These are phyloP conservation scores for Aureobasidium sp. DNA, from an alignment of 2,329 filamentous ascomycete genomes.

Conservation along the genomic window DNA sequence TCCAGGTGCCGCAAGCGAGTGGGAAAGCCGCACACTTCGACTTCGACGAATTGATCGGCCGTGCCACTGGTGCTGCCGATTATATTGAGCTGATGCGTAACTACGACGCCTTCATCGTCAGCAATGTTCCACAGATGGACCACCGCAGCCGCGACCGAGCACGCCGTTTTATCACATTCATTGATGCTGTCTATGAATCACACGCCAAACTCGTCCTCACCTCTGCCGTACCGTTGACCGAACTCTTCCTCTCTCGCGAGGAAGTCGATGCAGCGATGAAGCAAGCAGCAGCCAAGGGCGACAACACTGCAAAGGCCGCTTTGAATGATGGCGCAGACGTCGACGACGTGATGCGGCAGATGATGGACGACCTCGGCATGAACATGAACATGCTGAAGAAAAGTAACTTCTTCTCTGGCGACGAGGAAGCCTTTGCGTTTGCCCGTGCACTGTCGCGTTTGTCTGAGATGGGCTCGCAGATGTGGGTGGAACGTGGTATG, in stretches of 20 bases:
- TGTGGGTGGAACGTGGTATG: conserved; percentile 82
- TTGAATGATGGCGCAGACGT: conserved; percentile 38
- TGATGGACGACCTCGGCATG: conserved; percentile 82
- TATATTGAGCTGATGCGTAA: conserved; percentile 85
- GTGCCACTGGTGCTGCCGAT: conserved; percentile 86
- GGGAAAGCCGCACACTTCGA: conserved; percentile 85
- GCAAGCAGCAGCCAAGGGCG: conserved; percentile 22
- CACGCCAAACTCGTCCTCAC: conserved; percentile 94
- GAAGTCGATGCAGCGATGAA: conserved; percentile 41
- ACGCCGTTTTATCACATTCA: conserved; percentile 90
- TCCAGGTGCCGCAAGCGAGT: conserved; percentile 78
- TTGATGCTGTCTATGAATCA: conserved; percentile 89
- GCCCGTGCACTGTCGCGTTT: conserved; percentile 76
- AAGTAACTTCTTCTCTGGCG: conserved; percentile 80
- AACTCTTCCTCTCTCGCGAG: conserved; percentile 56
- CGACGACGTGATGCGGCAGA: conserved; percentile 63
- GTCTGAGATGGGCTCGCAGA: conserved; percentile 84
- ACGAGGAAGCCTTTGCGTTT: conserved; percentile 96
- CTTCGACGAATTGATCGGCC: conserved; percentile 86
- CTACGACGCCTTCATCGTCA: conserved; percentile 89
- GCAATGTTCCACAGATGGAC: conserved; percentile 87
- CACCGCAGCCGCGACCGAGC: conserved; percentile 78
- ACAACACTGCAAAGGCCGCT: conserved; percentile 18
- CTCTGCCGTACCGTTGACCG: conserved; percentile 71
- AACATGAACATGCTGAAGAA: conserved; percentile 79